phyloP scores from a whole-genome alignment of 805 yeast genomes.

The Metschnikowia dekortorum region DNA sequence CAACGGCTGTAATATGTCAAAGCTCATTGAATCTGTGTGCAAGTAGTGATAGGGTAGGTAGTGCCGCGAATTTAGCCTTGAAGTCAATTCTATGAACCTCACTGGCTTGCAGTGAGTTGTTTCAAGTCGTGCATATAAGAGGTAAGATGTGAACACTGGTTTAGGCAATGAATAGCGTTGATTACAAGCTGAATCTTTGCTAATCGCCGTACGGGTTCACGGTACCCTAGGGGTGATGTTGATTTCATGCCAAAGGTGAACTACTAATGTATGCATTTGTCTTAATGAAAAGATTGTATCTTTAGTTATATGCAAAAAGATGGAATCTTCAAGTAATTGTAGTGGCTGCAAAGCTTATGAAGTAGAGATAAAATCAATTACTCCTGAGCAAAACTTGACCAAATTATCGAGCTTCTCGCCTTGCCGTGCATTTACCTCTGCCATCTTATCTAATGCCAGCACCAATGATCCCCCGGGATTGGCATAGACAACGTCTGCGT shows the following conservation, averaged over 20 bases:
- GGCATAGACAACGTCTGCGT: constrained; percentile 70
- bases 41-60: background rate
- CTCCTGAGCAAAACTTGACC: constrained; percentile 78
- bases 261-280: background rate
- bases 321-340: background rate
- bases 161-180: too few species aligned
- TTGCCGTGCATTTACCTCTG: constrained; percentile 33
- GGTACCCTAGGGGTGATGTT: too few species aligned
- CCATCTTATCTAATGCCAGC: constrained; percentile 49
- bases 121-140: background rate
- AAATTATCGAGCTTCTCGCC: constrained; percentile 57
- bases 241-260: too few species aligned
- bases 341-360: background rate
- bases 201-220: too few species aligned
- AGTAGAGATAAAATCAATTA: constrained; percentile 50
- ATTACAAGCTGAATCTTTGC: too few species aligned
- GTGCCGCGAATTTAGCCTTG: background rate
- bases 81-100: too few species aligned
- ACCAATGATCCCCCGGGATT: constrained; percentile 34
- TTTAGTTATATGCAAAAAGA: background rate
- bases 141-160: too few species aligned
- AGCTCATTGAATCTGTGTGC: constrained; percentile 26
- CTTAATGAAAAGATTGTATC: background rate
- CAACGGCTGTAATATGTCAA: constrained; percentile 35
- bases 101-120: too few species aligned